Base-by-base conservation (phyloP, 108 stramenopile genomes). In the Pseudonitzschia multistriata region DNA sequence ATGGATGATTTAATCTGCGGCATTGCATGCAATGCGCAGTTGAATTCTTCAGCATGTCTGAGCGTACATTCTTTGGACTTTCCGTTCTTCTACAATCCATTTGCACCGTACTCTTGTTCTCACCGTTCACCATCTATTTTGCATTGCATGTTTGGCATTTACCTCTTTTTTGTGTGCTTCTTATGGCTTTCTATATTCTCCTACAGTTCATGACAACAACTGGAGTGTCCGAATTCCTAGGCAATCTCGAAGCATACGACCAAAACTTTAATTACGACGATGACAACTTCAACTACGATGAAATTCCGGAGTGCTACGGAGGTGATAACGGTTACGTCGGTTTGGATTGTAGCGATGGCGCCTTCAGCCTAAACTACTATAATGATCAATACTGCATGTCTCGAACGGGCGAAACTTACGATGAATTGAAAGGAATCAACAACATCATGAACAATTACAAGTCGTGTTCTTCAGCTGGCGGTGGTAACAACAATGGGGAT, bases 161-260 rank as follows among this genome's bases (percentile, higher is more conserved):
- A 21, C 22, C 5, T 54, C 5, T 10, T 56, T 56, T 2, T 33
- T 5, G 57, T 60, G 42, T 45, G 42, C 17, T 37, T 37, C 7
- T 45, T 45, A 17, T 45, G 42, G 42, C 13, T 17, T 13, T 33
- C 24, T 59, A 33, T 64, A 36, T 47, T n/a, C n/a, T n/a, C n/a
- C n/a, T n/a, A n/a, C 66, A 93, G 92, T 88, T 84, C 64, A 80
- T 89, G 19, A 89, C 92, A 21, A 87, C 74, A 60, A 77, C 64
- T 31, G 89, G 92, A 21, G 65, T 93, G 11, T 49, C 79, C 11
- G 92, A 93, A 61, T 93, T 93, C 65, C 62, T 87, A 10, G 77
- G 83, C 70, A 78, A 83, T 35, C 64, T 93, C 63, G 48, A 73
- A 60, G 37, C 52, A 19, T 89, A 85, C 40, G 89, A 85, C 50